These are phyloP conservation scores for Paramecium primaurelia DNA, from an alignment of 73 alveolate genomes.

Conservation along the genomic window DNA sequence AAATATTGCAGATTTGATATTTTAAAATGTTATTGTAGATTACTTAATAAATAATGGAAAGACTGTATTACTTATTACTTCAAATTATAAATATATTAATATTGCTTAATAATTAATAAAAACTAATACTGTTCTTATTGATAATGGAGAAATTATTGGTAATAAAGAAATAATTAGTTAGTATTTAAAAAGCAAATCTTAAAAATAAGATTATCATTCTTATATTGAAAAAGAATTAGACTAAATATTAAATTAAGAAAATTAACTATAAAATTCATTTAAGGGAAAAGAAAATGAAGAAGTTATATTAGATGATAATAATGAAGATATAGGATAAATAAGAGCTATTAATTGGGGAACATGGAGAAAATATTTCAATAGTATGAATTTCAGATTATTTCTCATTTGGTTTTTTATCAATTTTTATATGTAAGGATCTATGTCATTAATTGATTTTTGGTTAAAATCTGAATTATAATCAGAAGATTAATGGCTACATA, in stretches of 20 bases:
- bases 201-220: neutral
- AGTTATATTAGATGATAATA: neutral
- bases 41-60: neutral
- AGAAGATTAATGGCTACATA: neutral
- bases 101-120: neutral
- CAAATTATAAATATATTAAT: neutral
- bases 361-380: neutral
- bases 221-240: neutral
- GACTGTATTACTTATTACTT: neutral
- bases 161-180: neutral
- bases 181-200: neutral
- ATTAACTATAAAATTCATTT: neutral
- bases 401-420: neutral
- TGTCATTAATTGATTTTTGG: conserved; percentile 2
- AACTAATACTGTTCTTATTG: neutral
- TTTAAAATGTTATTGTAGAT: neutral
- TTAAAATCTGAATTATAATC: neutral
- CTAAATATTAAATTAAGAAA: neutral
- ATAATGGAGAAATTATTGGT: neutral
- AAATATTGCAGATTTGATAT: neutral
- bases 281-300: neutral
- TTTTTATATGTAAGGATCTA: neutral
- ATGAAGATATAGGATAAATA: neutral
- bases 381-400: neutral
- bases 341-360: neutral